Evolutionary conservation across 2,329 filamentous ascomycete species (phyloP), one percentile per base, ranked within the genome.

Genomic region (Fusarium sp.): DNA sequence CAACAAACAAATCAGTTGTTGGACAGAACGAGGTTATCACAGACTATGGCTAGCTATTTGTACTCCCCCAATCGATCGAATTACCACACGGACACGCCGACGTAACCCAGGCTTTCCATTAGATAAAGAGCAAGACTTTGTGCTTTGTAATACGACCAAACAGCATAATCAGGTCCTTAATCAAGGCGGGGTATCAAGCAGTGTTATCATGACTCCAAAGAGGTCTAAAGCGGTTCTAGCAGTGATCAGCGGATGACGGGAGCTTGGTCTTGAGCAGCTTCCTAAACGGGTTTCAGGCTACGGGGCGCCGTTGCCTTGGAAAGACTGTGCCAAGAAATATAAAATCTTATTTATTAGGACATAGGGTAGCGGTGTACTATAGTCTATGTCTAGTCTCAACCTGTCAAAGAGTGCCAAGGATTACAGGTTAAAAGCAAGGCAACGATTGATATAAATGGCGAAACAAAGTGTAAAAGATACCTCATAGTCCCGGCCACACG

Each of bases 231-330:
- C 58, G 3, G 3, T 50, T 66, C 35, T 10, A 63, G 62, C 4
- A 63, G 39, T 2, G 62, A 65, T 66, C 53, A 36, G 48, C 62
- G 26, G 25, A 24, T 26, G 29, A 13, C n/a, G 3, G 12, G 12
- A 13, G 28, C 55, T 43, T 42, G 47, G 38, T 50, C 13, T 42
- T 58, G 35, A 19, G 31, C 43, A 63, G 46, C 53, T 65, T 63
- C 62, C 62, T 58, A 58, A 58, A 46, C 6, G 12, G 51, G 52
- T 13, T 32, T 10, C 12, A 34, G 45, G 11, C 46, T 36, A 19
- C n/a, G n/a, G 26, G 40, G 22, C n/a, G n/a, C 34, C 34, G 19
- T 35, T 12, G 15, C 12, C 7, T 10, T 5, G 15, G 35, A 2
- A 12, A 11, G 35, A 38, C 19, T 19, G 3, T 12, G 8, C 6